A percentile compares a stretch with the other conserved stretches of the same genome.
Conservation (phyloP, 805 yeast genomes). For the Lachancea sp. region DNA sequence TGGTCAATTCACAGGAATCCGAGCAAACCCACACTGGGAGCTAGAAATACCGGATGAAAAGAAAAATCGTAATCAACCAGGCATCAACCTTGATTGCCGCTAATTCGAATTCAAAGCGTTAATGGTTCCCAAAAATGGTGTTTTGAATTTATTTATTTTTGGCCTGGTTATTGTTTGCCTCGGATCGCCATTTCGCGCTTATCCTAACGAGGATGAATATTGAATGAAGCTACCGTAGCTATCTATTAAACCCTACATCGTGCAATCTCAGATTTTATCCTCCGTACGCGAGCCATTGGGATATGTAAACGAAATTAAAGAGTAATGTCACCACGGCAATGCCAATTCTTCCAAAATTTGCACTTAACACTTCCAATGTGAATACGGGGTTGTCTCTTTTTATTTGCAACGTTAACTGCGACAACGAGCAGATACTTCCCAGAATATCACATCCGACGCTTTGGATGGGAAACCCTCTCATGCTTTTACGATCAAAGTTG, state of each 20-base stretch:
- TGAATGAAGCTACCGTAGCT: neutral
- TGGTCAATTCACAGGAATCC: conserved; percentile 4
- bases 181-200: neutral
- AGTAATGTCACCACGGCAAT: conserved; percentile 35
- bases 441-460: conserved; percentile 34
- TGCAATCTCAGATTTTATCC: neutral
- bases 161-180: too few relatives aligned
- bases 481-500: conserved; percentile 70
- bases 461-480: conserved; percentile 77
- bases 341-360: conserved; percentile 38
- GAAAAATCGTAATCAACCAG: neutral
- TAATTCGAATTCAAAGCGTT: too few relatives aligned
- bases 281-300: conserved; percentile 33
- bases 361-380: conserved; percentile 21
- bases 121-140: too few relatives aligned
- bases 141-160: too few relatives aligned
- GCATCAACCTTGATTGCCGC: conserved; percentile 1
- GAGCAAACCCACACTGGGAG: conserved; percentile 1
- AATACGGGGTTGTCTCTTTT: conserved; percentile 19
- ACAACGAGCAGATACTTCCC: conserved; percentile 34
- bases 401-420: conserved; percentile 24
- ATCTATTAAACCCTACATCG: neutral
- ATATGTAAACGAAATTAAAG: conserved; percentile 35
- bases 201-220: neutral
- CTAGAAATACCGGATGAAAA: neutral